A percentile compares a stretch with the other conserved stretches of the same genome.
Evolutionary conservation across 1,284 basidiomycete genomes (phyloP).

Genomic region (Cryptococcus sp.): DNA sequence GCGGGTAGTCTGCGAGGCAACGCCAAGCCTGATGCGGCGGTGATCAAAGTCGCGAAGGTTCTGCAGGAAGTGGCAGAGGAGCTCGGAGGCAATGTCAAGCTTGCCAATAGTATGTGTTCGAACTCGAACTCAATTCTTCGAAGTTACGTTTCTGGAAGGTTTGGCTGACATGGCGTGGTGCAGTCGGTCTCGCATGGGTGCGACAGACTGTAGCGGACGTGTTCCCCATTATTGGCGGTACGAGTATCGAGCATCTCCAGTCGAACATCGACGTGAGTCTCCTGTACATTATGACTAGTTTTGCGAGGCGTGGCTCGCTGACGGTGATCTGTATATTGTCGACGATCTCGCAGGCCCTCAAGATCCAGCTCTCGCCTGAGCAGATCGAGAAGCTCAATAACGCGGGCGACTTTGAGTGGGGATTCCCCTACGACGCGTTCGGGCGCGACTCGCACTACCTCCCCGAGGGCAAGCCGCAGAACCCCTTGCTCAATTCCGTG

Average conservation of each 20-base stretch:
- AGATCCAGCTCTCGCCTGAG: slow-evolving; percentile 42
- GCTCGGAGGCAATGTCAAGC: slow-evolving; percentile 48
- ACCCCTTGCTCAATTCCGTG: slow-evolving; percentile 1
- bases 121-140: too few relatives aligned
- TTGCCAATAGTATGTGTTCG: slow-evolving; percentile 32
- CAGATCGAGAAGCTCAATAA: slow-evolving; percentile 49
- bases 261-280: slow-evolving; percentile 42
- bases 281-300: slow-evolving; percentile 12
- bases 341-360: slow-evolving; percentile 31
- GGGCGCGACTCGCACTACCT: slow-evolving; percentile 20
- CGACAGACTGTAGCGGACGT: slow-evolving; percentile 36
- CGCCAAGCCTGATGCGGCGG: slow-evolving; percentile 26
- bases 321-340: neutral
- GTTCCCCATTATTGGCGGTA: slow-evolving; percentile 53
- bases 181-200: slow-evolving; percentile 42
- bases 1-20: slow-evolving; percentile 32
- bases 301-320: slow-evolving; percentile 6
- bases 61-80: slow-evolving; percentile 53
- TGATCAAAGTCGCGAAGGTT: slow-evolving; percentile 30
- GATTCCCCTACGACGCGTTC: slow-evolving; percentile 21
- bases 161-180: neutral
- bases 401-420: slow-evolving; percentile 20
- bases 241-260: slow-evolving; percentile 44
- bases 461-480: slow-evolving; percentile 12
- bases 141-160: neutral